phyloP scores from a whole-genome alignment of 441 rosid genomes.

The Geranium incanum region DNA sequence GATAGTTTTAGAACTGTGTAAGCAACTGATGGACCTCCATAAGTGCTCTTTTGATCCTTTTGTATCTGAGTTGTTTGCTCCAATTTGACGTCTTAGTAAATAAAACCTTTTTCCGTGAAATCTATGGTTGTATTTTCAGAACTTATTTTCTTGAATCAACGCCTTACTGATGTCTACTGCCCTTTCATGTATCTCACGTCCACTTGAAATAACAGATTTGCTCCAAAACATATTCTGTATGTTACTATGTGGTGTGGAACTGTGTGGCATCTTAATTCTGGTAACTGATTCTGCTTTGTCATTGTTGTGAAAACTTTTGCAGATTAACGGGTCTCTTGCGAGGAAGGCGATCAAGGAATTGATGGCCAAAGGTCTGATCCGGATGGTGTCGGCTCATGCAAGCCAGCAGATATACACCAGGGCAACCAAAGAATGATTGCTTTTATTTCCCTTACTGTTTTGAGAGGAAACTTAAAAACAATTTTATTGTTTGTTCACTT shows the following conservation, averaged over 20 bases:
- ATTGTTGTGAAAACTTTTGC: background rate
- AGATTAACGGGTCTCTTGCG: constrained; percentile 54
- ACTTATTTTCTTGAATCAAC: no score
- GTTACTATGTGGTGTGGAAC: no score
- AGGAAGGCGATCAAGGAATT: constrained; percentile 61
- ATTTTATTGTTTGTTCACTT: background rate
- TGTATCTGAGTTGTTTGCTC: background rate
- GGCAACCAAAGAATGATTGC: constrained; percentile 39
- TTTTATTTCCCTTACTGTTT: background rate
- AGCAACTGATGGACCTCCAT: background rate
- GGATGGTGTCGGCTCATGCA: constrained; percentile 63
- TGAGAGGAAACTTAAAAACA: background rate
- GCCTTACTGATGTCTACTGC: no score
- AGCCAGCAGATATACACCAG: constrained; percentile 76
- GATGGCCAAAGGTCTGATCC: constrained; percentile 61
- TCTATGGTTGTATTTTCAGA: no score
- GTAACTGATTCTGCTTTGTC: no score
- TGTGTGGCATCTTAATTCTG: no score
- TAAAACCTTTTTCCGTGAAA: background rate
- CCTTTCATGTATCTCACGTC: no score
- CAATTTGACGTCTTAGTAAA: background rate
- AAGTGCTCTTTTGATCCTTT: background rate
- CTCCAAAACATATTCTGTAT: no score
- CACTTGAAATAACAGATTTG: no score
- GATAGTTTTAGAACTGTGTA: no score